phyloP scores from a whole-genome alignment of 495 filamentous ascomycete species.

The Hapsidospora chrysogenum region DNA sequence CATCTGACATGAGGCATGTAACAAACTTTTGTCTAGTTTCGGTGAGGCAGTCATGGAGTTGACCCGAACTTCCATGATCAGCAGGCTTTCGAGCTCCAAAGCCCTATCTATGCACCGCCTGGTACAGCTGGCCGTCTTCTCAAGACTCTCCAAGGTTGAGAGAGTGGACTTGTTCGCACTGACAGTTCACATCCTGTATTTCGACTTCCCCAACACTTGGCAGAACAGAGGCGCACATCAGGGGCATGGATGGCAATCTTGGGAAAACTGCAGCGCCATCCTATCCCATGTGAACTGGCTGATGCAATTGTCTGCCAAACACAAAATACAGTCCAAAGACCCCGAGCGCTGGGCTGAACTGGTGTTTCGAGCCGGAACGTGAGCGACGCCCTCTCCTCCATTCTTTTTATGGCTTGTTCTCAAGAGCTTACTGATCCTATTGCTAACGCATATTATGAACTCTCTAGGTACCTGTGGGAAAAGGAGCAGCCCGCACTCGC shows the following conservation, averaged over 20 bases:
- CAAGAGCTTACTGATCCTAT: neutral
- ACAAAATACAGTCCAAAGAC: conserved; percentile 1
- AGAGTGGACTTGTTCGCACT: conserved; percentile 1
- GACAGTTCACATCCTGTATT: conserved; percentile 3
- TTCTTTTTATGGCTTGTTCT: neutral
- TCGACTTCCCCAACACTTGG: conserved; percentile 5
- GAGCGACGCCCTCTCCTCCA: neutral
- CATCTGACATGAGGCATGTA: neutral
- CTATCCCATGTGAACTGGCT: conserved; percentile 3
- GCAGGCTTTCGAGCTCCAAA: conserved; percentile 1
- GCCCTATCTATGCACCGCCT: conserved; percentile 4
- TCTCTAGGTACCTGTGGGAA: conserved; percentile 3
- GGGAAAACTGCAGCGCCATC: conserved; percentile 2
- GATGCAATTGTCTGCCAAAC: conserved; percentile 1
- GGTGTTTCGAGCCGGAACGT: conserved; percentile 4
- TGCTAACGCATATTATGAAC: neutral
- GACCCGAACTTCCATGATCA: conserved; percentile 4
- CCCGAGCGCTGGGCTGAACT: conserved; percentile 3
- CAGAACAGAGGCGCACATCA: conserved; percentile 2
- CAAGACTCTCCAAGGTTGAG: neutral
- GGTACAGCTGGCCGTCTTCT: conserved; percentile 4
- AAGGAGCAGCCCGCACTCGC: conserved; percentile 2
- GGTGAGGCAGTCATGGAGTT: conserved; percentile 3
- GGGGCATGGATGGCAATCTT: conserved; percentile 5
- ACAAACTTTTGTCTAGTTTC: neutral